Evolutionary conservation across 768 basidiomycete species (phyloP).

Genomic region (Coprinopsis sp.): DNA sequence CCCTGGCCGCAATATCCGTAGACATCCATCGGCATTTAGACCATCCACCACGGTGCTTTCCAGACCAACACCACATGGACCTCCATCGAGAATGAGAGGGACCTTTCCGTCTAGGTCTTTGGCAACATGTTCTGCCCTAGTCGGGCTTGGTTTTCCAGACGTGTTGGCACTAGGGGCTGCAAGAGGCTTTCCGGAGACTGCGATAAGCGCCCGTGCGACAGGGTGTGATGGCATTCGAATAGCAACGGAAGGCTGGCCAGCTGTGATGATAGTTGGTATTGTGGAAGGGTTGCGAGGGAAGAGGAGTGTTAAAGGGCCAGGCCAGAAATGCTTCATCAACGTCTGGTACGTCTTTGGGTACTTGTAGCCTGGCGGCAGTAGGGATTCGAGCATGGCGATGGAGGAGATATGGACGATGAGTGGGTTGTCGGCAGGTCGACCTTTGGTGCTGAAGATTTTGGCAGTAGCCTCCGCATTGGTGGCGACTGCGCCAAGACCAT

Average conservation of each 20-base stretch:
- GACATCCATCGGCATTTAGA: conserved; percentile 62
- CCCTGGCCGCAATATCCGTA: conserved; percentile 86
- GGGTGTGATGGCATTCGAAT: conserved; percentile 94
- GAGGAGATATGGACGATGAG: conserved; percentile 96
- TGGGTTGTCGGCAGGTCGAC: conserved; percentile 92
- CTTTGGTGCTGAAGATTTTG: conserved; percentile 84
- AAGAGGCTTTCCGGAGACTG: conserved; percentile 65
- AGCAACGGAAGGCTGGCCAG: conserved; percentile 76
- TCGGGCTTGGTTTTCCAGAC: conserved; percentile 92
- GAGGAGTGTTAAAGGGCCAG: conserved; percentile 87
- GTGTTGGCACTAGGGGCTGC: conserved; percentile 96
- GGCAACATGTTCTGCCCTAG: conserved; percentile 78
- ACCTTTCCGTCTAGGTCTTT: conserved; percentile 75
- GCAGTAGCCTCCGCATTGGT: conserved; percentile 56
- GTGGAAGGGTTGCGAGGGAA: conserved; percentile 67
- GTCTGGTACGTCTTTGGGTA: conserved; percentile 62
- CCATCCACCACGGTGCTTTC: conserved; percentile 97
- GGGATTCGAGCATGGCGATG: conserved; percentile 65
- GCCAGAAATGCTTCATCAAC: conserved; percentile 88
- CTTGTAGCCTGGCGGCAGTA: conserved; percentile 64
- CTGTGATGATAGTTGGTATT: conserved; percentile 76
- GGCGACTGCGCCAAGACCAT: conserved; percentile 91
- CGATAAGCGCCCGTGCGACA: conserved; percentile 85
- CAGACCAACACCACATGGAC: conserved; percentile 81
- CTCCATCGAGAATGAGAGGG: conserved; percentile 85